These are phyloP conservation scores for Coemansia sp. DNA, from an alignment of 192 early-diverging fungal genomes.

Conservation along the genomic window DNA sequence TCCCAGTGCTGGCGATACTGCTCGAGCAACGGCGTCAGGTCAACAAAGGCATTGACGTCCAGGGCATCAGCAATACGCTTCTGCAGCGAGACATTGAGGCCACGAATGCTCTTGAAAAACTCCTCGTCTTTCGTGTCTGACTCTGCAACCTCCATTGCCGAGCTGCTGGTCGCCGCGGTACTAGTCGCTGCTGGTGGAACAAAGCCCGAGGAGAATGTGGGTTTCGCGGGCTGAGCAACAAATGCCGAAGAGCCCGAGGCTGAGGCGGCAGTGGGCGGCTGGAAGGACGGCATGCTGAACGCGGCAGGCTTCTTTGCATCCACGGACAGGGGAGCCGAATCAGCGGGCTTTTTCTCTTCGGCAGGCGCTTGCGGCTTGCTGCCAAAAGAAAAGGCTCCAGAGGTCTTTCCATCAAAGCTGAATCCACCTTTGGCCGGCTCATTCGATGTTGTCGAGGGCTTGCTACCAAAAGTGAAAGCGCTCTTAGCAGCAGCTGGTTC, in stretches of 20 bases:
- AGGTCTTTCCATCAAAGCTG: neutral
- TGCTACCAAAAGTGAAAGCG: neutral
- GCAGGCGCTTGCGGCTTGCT: conserved; percentile 2
- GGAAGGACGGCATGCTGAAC: conserved; percentile 38
- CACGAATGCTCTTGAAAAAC: conserved; percentile 45
- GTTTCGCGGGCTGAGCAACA: neutral
- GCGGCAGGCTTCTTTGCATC: conserved; percentile 3
- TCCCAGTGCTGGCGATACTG: conserved; percentile 47
- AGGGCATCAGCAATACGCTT: conserved; percentile 40
- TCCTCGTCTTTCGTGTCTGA: conserved; percentile 17
- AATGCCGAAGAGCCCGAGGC: conserved; percentile 5
- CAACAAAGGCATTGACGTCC: conserved; percentile 36
- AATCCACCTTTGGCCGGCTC: neutral
- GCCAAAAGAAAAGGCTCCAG: conserved; percentile 6
- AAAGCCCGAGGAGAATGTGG: conserved; percentile 25
- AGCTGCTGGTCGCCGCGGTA: neutral
- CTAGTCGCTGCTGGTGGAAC: conserved; percentile 10
- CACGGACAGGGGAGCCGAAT: neutral
- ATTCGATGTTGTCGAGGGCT: neutral
- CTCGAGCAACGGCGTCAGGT: conserved; percentile 40
- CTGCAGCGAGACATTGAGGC: conserved; percentile 50
- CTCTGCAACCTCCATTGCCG: neutral
- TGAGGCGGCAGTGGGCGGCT: conserved; percentile 27
- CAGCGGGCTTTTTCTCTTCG: conserved; percentile 4
- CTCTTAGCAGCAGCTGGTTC: neutral